Conservation (phyloP, 73 alveolate species). For the Stentor coeruleus region DNA sequence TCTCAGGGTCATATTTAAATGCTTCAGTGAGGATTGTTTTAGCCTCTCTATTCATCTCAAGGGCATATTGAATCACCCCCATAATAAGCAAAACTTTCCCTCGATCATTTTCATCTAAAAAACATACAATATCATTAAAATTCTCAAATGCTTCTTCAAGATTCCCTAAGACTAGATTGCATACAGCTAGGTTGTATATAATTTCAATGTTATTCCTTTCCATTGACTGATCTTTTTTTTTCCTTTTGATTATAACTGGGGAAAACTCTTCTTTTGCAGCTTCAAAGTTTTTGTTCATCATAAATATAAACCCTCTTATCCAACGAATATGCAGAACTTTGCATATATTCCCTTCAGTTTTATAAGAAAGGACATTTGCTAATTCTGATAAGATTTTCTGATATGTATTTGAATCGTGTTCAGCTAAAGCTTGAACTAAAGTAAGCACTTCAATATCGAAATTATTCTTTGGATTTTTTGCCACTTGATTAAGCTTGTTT, state of each 20-base stretch:
- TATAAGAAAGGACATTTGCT: neutral
- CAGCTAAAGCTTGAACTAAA: neutral
- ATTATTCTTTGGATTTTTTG: neutral
- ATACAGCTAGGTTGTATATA: constrained; percentile 3
- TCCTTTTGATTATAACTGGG: neutral
- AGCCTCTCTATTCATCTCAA: constrained; percentile 16
- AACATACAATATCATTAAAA: neutral
- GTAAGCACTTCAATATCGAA: neutral
- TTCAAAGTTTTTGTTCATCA: constrained; percentile 43
- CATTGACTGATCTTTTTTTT: neutral
- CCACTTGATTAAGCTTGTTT: neutral
- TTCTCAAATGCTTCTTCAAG: constrained; percentile 5
- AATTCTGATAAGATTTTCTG: neutral
- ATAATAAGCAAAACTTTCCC: neutral
- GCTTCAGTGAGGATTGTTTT: constrained; percentile 31
- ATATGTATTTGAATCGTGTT: neutral
- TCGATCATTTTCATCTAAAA: neutral
- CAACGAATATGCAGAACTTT: constrained; percentile 34
- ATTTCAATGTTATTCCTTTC: constrained; percentile 43
- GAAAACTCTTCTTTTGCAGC: constrained; percentile 38
- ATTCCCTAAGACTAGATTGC: neutral
- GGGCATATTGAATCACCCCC: neutral
- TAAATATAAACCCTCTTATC: constrained; percentile 33
- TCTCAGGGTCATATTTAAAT: constrained; percentile 36
- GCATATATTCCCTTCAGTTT: constrained; percentile 40